Percentiles rank a stretch among this genome's conserved stretches.
Evolutionary conservation across 176 grass and related monocot species (phyloP).

Genomic region (Carex pumila): DNA sequence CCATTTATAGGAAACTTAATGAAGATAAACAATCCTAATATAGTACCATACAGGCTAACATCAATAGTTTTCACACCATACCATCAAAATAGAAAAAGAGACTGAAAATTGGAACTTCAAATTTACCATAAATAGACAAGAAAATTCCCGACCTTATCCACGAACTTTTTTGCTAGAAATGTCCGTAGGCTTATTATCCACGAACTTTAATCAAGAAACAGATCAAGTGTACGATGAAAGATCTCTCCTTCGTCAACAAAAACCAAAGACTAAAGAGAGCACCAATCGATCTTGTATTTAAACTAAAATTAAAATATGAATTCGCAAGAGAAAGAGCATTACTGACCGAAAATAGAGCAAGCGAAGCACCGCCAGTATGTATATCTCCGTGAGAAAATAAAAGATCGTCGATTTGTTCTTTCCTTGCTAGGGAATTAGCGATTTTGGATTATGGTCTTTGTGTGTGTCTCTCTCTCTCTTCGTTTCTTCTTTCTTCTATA

Average conservation of each 20-base stretch:
- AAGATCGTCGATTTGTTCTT: neutral
- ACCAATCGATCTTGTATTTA: constrained; percentile 4
- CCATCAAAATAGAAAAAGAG: constrained; percentile 3
- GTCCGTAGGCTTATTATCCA: neutral
- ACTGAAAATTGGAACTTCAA: neutral
- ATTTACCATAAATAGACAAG: constrained; percentile 7
- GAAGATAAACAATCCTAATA: constrained; percentile 2
- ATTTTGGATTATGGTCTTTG: constrained; percentile 9
- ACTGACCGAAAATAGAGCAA: constrained; percentile 13
- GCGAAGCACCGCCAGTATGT: constrained; percentile 15
- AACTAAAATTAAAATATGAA: neutral
- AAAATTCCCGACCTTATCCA: constrained; percentile 16
- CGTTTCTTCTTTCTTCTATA: constrained; percentile 19
- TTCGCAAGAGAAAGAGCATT: neutral
- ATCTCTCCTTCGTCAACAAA: constrained; percentile 1
- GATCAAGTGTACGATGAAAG: neutral
- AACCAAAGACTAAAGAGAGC: neutral
- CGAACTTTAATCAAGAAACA: constrained; percentile 1
- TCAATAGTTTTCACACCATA: neutral
- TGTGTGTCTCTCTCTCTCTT: constrained; percentile 28
- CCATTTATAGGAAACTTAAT: constrained; percentile 5
- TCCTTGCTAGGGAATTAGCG: neutral
- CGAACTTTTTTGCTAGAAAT: neutral
- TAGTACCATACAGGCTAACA: neutral
- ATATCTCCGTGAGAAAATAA: neutral